A percentile compares a stretch with the other conserved stretches of the same genome.
Evolutionary conservation across 2,329 filamentous ascomycete species (phyloP).

Genomic region (Colletotrichum paranaense): DNA sequence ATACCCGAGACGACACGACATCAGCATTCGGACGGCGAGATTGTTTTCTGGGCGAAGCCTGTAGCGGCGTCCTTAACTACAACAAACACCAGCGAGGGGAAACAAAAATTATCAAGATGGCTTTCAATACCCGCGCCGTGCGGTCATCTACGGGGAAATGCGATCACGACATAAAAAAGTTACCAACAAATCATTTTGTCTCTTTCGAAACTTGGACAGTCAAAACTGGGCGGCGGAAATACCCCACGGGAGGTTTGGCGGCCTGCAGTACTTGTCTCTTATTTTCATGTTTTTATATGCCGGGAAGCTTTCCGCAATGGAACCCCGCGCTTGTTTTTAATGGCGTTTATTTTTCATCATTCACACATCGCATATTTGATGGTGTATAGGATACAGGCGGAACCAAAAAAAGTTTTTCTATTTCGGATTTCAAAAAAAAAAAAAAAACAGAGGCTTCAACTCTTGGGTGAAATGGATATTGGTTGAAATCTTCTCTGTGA

Average conservation of each 20-base stretch:
- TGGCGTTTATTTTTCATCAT: conserved; percentile 30
- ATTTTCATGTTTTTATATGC: background rate
- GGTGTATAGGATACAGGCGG: conserved; percentile 6
- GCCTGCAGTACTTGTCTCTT: conserved; percentile 32
- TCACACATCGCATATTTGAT: conserved; percentile 8
- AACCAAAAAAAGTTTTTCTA: conserved; percentile 18
- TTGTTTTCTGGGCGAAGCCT: conserved; percentile 32
- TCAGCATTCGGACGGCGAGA: conserved; percentile 37
- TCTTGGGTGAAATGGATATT: background rate
- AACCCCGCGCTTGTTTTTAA: conserved; percentile 6
- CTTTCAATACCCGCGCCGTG: conserved; percentile 27
- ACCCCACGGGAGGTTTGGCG: conserved; percentile 24
- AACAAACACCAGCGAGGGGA: conserved; percentile 22
- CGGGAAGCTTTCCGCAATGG: background rate
- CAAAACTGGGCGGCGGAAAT: conserved; percentile 27
- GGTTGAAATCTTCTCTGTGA: background rate
- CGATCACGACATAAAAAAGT: conserved; percentile 33
- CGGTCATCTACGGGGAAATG: conserved; percentile 34
- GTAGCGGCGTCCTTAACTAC: conserved; percentile 29
- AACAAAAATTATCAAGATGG: conserved; percentile 18
- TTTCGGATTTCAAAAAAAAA: conserved; percentile 2
- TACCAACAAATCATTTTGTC: conserved; percentile 11
- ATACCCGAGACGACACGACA: conserved; percentile 37
- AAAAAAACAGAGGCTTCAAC: background rate
- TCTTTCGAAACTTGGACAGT: conserved; percentile 23